Evolutionary conservation across 1,284 basidiomycete species (phyloP).

Genomic region (Heterobasidion parviporum): DNA sequence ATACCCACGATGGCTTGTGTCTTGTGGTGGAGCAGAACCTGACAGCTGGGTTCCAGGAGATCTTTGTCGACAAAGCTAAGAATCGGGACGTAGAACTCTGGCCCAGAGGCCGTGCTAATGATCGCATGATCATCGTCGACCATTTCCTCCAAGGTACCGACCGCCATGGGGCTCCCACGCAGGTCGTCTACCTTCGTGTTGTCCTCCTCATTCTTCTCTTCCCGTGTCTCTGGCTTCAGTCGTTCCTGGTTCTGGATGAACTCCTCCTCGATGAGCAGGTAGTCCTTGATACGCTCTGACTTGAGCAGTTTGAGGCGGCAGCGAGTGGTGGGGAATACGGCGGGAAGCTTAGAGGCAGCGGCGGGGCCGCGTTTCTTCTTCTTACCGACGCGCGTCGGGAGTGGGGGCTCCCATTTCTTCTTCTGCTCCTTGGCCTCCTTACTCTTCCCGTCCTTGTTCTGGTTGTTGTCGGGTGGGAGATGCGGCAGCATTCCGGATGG

Average conservation of each 20-base stretch:
- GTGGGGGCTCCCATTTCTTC: slow-evolving; percentile 99
- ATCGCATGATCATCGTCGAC: slow-evolving; percentile 99
- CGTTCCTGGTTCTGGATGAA: slow-evolving; percentile 95
- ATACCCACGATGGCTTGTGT: slow-evolving; percentile 94
- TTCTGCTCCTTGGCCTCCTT: slow-evolving; percentile 61
- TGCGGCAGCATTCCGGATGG: slow-evolving; percentile 61
- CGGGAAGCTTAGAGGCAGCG: slow-evolving; percentile 85
- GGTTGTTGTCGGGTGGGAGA: slow-evolving; percentile 13
- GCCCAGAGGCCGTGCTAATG: slow-evolving; percentile 90
- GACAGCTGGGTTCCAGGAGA: slow-evolving; percentile 92
- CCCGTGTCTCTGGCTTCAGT: slow-evolving; percentile 75
- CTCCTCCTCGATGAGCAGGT: slow-evolving; percentile 94
- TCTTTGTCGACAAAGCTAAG: slow-evolving; percentile 99
- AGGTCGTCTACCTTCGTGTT: slow-evolving; percentile 92
- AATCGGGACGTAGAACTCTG: slow-evolving; percentile 97
- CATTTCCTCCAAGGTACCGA: slow-evolving; percentile 97
- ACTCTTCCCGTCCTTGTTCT: slow-evolving; percentile 18
- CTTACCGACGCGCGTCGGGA: slow-evolving; percentile 96
- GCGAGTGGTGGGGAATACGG: slow-evolving; percentile 91
- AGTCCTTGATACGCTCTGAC: slow-evolving; percentile 97
- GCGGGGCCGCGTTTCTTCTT: slow-evolving; percentile 90
- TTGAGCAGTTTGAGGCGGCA: slow-evolving; percentile 96
- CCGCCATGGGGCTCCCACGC: slow-evolving; percentile 92
- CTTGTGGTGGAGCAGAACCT: slow-evolving; percentile 95
- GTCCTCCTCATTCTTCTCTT: slow-evolving; percentile 96